Conservation (phyloP, 1,139 yeast species). For the Saccharomyces hybrid region DNA sequence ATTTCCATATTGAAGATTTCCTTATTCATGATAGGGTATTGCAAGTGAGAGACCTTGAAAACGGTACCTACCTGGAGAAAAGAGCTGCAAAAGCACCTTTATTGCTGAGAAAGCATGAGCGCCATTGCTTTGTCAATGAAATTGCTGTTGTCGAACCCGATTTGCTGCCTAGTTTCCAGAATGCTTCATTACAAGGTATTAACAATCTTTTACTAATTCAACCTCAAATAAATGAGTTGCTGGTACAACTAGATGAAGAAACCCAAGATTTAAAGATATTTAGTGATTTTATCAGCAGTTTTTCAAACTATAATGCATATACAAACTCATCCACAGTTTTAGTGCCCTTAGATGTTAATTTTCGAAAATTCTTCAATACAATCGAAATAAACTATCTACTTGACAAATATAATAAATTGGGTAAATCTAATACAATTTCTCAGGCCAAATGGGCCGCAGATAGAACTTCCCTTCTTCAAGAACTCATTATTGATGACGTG, state of each 20-base stretch:
- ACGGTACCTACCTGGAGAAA: slow-evolving; percentile 8
- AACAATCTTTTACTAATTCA: slow-evolving; percentile 36
- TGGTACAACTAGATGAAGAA: slow-evolving; percentile 1
- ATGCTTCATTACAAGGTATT: slow-evolving; percentile 70
- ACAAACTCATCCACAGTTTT: slow-evolving; percentile 30
- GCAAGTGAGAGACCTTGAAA: slow-evolving; percentile 10
- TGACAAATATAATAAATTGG: slow-evolving; percentile 22
- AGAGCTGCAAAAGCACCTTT: slow-evolving; percentile 2
- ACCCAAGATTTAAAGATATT: slow-evolving; percentile 1
- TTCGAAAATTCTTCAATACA: slow-evolving; percentile 32
- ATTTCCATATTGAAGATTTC: slow-evolving; percentile 24
- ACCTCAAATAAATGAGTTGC: slow-evolving; percentile 2
- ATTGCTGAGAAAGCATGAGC: slow-evolving; percentile 15
- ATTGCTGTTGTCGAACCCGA: slow-evolving; percentile 56
- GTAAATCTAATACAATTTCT: slow-evolving; percentile 7
- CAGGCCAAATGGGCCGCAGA: slow-evolving; percentile 34
- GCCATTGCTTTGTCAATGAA: slow-evolving; percentile 37
- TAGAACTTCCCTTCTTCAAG: slow-evolving; percentile 15
- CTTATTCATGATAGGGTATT: slow-evolving; percentile 21
- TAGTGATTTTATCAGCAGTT: not conserved
- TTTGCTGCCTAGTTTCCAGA: slow-evolving; percentile 56
- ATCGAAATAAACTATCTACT: slow-evolving; percentile 44
- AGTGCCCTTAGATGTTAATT: slow-evolving; percentile 40
- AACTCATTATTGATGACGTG: slow-evolving; percentile 17
- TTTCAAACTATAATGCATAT: slow-evolving; percentile 9